phyloP scores from a whole-genome alignment of 2,329 filamentous ascomycete genomes.

The Trichocomaceae sp. region DNA sequence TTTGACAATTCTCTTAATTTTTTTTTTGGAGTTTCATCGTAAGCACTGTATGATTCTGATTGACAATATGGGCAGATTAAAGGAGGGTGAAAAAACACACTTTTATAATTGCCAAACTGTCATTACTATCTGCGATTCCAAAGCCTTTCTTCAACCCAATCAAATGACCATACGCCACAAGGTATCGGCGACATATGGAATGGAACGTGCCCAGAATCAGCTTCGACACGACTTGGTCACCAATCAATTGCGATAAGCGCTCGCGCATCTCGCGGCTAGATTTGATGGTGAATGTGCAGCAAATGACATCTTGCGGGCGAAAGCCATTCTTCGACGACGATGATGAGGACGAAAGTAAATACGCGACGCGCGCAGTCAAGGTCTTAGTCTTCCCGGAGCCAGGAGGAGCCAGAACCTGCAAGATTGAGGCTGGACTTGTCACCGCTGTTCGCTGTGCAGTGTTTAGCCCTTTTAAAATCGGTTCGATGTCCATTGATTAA shows the following conservation, averaged over 20 bases:
- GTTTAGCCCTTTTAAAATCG: conserved; percentile 58
- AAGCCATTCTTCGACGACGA: conserved; percentile 51
- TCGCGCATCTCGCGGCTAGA: conserved; percentile 90
- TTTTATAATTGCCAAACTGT: conserved; percentile 71
- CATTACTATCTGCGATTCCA: conserved; percentile 79
- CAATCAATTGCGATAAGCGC: conserved; percentile 74
- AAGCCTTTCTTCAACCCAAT: conserved; percentile 81
- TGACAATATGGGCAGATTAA: too few species aligned
- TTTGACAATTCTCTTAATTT: conserved; percentile 74
- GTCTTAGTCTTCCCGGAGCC: conserved; percentile 91
- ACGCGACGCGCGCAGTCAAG: conserved; percentile 83
- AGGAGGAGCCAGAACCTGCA: conserved; percentile 58
- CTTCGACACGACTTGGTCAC: conserved; percentile 64
- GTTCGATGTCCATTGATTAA: conserved; percentile 49
- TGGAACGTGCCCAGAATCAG: conserved; percentile 91
- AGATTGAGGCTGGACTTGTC: conserved; percentile 52
- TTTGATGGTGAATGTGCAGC: conserved; percentile 96
- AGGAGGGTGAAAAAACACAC: conserved; percentile 19
- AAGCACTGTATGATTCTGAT: neutral
- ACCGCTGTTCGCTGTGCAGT: conserved; percentile 58
- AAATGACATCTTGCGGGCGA: conserved; percentile 79
- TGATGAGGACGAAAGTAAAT: conserved; percentile 57
- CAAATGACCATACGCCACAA: conserved; percentile 73
- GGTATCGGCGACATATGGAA: conserved; percentile 79
- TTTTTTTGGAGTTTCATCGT: conserved; percentile 29